Conservation (phyloP, 441 rosid species). For the Bocquillonia castaneifolia region DNA sequence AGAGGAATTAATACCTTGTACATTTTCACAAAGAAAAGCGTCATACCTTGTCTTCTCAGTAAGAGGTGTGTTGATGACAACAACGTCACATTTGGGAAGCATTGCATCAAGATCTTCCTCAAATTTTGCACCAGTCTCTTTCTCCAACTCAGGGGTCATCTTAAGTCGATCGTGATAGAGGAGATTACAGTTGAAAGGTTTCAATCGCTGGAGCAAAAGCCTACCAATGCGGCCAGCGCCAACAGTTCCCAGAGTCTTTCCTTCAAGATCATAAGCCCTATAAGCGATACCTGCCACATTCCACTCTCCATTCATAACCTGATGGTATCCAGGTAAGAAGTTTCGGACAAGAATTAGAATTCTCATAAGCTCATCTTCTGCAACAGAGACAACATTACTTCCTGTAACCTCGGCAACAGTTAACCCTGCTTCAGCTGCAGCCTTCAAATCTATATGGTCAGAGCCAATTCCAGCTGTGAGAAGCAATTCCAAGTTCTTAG, state of each 20-base stretch:
- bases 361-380: constrained; percentile 96
- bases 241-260: constrained; percentile 84
- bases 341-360: constrained; percentile 78
- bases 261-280: constrained; percentile 90
- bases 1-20: too few species aligned
- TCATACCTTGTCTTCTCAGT: constrained; percentile 72
- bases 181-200: constrained; percentile 84
- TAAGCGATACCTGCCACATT: constrained; percentile 78
- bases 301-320: constrained; percentile 79
- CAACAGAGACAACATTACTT: constrained; percentile 86
- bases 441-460: constrained; percentile 81
- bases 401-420: constrained; percentile 97
- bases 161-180: constrained; percentile 72
- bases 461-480: constrained; percentile 97
- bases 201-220: constrained; percentile 82
- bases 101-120: constrained; percentile 70
- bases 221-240: constrained; percentile 87
- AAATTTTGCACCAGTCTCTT: constrained; percentile 62
- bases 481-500: constrained; percentile 80
- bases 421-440: constrained; percentile 83
- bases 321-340: constrained; percentile 75
- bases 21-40: too few species aligned
- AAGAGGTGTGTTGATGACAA: constrained; percentile 80
- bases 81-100: constrained; percentile 80
- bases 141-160: constrained; percentile 75